Evolutionary conservation across 768 basidiomycete genomes (phyloP), one percentile per base, ranked within the genome.

Genomic region (Tylopilus cervinicoccineus): DNA sequence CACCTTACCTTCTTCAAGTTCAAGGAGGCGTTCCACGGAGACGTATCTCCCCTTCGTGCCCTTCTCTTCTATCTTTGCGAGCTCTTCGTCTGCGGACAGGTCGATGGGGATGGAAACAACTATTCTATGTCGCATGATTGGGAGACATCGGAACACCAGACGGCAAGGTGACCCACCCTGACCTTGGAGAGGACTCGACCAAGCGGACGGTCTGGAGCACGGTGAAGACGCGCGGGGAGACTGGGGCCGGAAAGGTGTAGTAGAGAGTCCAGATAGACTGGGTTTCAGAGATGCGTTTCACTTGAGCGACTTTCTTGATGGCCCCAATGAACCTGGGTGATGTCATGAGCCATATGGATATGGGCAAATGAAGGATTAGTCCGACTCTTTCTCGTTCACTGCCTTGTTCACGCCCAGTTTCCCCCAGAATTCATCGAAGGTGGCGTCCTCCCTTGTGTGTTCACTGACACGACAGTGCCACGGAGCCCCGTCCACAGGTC

Each of bases 161-260:
- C 38, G 27, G 16, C 29, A 48, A 27, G 32, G 5, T 5, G 22
- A 63, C 79, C n/a, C 55, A 88, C 84, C 84, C 86, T 38, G 72
- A 76, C 50, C 75, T 76, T 28, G 80, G 79, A 28, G 73, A 67
- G 4, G 70, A 61, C 36, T 78, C 73, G 22, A 71, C 66, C 22
- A 84, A 66, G 50, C 80, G 74, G 10, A 72, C 70, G n/a, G 83
- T 76, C 59, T 88, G 86, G 32, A 88, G 65, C 29, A 83, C 84
- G 2, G 86, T 88, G 65, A 89, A 91, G 19, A 86, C 76, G 13
- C 88, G 81, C 10, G 86, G 80, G 4, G 86, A 82, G 17, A 89
- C 66, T 3, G 86, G 81, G 6, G 84, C 79, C 1, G 79, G 71
- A 66, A 89, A 86, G 3, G 76, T 83, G 66, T 91, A 91, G 63